Conservation (phyloP, 805 yeast species). For the Starmerella riodocensis region DNA sequence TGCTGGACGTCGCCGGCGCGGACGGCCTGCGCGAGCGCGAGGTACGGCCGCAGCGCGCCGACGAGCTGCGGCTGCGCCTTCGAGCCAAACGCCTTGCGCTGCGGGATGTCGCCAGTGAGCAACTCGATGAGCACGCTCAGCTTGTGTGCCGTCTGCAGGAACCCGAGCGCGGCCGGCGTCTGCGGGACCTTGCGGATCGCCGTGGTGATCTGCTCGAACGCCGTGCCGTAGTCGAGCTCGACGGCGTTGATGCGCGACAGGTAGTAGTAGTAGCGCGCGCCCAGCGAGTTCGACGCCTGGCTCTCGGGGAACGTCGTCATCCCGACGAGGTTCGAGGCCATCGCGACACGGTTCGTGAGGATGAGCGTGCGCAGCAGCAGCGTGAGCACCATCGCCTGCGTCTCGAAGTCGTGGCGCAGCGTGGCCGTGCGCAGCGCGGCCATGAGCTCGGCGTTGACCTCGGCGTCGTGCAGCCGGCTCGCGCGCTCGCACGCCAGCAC, state of each 20-base stretch:
- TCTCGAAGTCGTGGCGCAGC: conserved; percentile 82
- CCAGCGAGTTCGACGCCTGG: conserved; percentile 65
- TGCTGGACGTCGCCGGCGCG: conserved; percentile 77
- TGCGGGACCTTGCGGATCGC: conserved; percentile 96
- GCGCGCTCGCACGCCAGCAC: conserved; percentile 60
- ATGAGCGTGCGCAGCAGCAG: conserved; percentile 70
- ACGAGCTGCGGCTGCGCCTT: conserved; percentile 43
- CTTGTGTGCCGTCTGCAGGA: conserved; percentile 79
- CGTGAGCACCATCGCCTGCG: conserved; percentile 79
- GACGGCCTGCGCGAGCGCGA: conserved; percentile 80
- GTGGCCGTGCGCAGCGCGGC: conserved; percentile 74
- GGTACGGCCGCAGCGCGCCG: conserved; percentile 61
- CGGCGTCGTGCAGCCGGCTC: conserved; percentile 33
- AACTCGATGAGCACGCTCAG: conserved; percentile 77
- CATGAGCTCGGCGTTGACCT: conserved; percentile 54
- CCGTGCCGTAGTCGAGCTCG: conserved; percentile 82
- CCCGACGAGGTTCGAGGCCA: conserved; percentile 78
- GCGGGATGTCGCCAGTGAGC: conserved; percentile 94
- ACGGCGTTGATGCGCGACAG: conserved; percentile 81
- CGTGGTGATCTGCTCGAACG: conserved; percentile 80
- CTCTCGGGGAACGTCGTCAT: conserved; percentile 78
- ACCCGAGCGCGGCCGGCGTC: conserved; percentile 70
- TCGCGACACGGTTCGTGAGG: conserved; percentile 63
- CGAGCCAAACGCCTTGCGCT: conserved; percentile 51
- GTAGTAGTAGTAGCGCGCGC: conserved; percentile 83